Conservation (phyloP, 257 asterid species). For the Handroanthus guayacan region DNA sequence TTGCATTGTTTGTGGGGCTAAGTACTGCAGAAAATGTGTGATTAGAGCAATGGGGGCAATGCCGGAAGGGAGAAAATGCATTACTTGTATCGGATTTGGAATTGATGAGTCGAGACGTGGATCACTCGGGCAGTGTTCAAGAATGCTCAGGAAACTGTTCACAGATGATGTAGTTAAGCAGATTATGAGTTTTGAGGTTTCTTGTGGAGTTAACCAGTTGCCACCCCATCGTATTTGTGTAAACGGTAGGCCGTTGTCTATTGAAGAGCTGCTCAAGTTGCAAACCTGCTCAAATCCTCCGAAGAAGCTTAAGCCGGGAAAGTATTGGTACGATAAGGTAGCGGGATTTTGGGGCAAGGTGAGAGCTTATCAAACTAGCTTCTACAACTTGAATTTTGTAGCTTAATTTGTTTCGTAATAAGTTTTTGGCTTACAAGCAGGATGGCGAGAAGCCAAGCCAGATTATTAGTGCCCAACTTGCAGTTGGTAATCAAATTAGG, state of each 20-base stretch:
- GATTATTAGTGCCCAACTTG: conserved; percentile 67
- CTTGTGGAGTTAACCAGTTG: conserved; percentile 72
- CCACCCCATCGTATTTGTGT: conserved; percentile 69
- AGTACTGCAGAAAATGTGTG: conserved; percentile 78
- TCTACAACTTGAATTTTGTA: background rate
- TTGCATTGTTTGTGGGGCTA: conserved; percentile 84
- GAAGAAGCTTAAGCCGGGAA: conserved; percentile 83
- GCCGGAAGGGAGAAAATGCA: conserved; percentile 95
- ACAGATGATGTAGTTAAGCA: conserved; percentile 49
- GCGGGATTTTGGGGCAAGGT: conserved; percentile 99
- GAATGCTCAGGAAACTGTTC: conserved; percentile 65
- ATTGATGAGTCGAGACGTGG: conserved; percentile 70
- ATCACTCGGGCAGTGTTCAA: conserved; percentile 75
- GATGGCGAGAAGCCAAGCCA: conserved; percentile 86
- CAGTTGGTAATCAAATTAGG: conserved; percentile 57
- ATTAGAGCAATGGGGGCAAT: conserved; percentile 95
- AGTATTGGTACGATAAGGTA: conserved; percentile 88
- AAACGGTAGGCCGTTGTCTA: conserved; percentile 61
- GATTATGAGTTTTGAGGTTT: conserved; percentile 60
- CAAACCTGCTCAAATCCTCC: conserved; percentile 83
- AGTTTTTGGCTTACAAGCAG: conserved; percentile 51
- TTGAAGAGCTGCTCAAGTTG: conserved; percentile 61
- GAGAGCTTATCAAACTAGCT: conserved; percentile 21
- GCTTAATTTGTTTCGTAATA: conserved; percentile 10
- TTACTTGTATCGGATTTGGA: conserved; percentile 61